phyloP scores from a whole-genome alignment of 2,329 filamentous ascomycete species.

The Triangularia verruculosa region DNA sequence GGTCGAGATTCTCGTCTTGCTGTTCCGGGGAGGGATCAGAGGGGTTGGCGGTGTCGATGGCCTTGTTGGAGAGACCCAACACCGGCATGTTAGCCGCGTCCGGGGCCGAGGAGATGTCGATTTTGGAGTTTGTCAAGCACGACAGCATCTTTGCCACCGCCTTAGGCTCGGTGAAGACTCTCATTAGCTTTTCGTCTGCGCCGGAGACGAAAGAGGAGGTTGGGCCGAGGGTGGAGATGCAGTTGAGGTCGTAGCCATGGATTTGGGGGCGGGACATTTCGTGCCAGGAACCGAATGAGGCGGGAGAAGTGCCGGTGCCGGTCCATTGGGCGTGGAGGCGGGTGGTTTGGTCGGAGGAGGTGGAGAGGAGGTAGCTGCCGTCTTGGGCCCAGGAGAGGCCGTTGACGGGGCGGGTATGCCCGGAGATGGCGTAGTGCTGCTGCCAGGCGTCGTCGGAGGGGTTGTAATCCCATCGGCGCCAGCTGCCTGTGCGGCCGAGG shows the following conservation, averaged over 20 bases:
- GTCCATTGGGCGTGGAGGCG: constrained; percentile 78
- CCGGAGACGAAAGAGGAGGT: constrained; percentile 87
- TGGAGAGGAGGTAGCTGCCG: constrained; percentile 83
- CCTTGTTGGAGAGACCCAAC: constrained; percentile 93
- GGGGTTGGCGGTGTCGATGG: constrained; percentile 61
- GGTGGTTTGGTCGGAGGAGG: constrained; percentile 89
- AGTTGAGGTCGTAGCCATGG: constrained; percentile 97
- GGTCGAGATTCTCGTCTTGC: constrained; percentile 52
- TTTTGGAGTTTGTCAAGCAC: constrained; percentile 60
- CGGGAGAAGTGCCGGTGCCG: background rate
- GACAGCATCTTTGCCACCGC: constrained; percentile 73
- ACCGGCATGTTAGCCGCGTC: constrained; percentile 95
- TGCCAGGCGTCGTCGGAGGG: constrained; percentile 64
- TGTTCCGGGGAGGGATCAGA: constrained; percentile 44
- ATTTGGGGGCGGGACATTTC: constrained; percentile 96
- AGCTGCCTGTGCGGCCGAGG: constrained; percentile 87
- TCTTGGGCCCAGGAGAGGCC: constrained; percentile 80
- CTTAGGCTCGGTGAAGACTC: constrained; percentile 87
- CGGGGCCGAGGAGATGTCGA: constrained; percentile 53
- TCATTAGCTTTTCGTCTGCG: constrained; percentile 95
- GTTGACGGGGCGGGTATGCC: constrained; percentile 78
- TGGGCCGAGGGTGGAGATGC: constrained; percentile 70
- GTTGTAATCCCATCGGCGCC: constrained; percentile 78
- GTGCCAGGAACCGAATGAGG: constrained; percentile 60
- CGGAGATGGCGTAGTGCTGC: constrained; percentile 73